phyloP scores from a whole-genome alignment of 768 basidiomycete species.

The Rhizopogon rudus region DNA sequence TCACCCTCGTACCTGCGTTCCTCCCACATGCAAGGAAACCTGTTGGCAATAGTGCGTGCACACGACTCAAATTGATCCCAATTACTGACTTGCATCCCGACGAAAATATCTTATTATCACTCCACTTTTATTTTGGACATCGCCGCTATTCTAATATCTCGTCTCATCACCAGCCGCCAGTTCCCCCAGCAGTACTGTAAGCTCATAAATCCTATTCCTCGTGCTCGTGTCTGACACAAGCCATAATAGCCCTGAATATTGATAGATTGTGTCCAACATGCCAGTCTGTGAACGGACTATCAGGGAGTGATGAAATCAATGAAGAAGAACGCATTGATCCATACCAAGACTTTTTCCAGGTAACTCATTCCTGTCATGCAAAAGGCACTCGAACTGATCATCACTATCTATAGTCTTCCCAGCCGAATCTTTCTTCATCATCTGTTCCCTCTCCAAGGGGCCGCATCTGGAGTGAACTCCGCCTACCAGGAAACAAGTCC shows the following conservation, averaged over 20 bases:
- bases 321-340: no score
- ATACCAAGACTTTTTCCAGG: no score
- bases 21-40: conserved; percentile 36
- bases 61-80: neutral
- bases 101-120: neutral
- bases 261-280: conserved; percentile 37
- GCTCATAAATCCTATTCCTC: conserved; percentile 7
- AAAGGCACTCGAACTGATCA: no score
- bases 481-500: no score
- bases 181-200: conserved; percentile 45
- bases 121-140: neutral
- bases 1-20: conserved; percentile 40
- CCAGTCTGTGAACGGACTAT: conserved; percentile 14
- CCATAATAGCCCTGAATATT: conserved; percentile 35
- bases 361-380: no score
- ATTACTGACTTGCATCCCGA: neutral
- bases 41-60: conserved; percentile 47
- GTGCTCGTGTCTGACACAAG: neutral
- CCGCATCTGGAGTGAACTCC: no score
- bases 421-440: no score
- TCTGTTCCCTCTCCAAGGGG: no score
- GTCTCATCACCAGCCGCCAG: conserved; percentile 27
- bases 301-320: no score
- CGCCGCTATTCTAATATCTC: neutral
- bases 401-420: no score